A percentile compares a stretch with the other conserved stretches of the same genome.
Conservation (phyloP, 1,284 basidiomycete species). For the Leccinum solheimii region DNA sequence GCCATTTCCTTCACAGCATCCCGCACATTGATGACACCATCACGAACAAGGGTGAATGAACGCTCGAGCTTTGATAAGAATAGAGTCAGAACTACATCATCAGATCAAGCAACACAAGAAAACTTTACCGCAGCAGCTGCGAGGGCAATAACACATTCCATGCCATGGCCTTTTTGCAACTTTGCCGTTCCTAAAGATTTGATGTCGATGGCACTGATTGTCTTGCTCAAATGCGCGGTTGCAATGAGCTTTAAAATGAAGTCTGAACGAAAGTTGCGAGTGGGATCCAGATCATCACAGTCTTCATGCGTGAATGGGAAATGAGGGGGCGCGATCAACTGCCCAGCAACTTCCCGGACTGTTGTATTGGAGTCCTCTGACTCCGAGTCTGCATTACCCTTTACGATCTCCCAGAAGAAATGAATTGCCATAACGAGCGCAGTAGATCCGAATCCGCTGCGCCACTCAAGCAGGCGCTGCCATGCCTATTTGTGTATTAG, state of each 20-base stretch:
- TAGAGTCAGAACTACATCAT: not conserved
- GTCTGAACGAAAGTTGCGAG: constrained; percentile 2
- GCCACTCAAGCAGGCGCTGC: constrained; percentile 13
- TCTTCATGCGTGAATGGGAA: constrained; percentile 14
- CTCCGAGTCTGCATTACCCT: not conserved
- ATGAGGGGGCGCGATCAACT: not conserved
- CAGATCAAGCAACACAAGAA: not conserved
- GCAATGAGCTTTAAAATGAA: constrained; percentile 15
- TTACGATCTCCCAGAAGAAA: constrained; percentile 7
- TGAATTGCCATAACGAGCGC: constrained; percentile 3
- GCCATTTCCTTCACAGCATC: constrained; percentile 12
- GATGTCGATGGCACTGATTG: not conserved
- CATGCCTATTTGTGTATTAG: constrained; percentile 3
- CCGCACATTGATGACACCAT: constrained; percentile 8
- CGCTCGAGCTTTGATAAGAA: constrained; percentile 9
- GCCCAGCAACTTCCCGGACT: not conserved
- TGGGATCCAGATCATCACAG: constrained; percentile 3
- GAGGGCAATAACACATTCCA: constrained; percentile 7
- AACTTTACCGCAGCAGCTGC: constrained; percentile 1
- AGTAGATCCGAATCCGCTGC: constrained; percentile 11
- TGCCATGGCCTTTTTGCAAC: constrained; percentile 5
- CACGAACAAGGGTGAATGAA: constrained; percentile 8
- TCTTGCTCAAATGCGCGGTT: constrained; percentile 11
- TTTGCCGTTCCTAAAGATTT: constrained; percentile 1
- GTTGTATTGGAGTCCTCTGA: not conserved